Base-by-base conservation (phyloP, 2,329 filamentous ascomycete genomes). In the Sporothrix pseudoabietina region DNA sequence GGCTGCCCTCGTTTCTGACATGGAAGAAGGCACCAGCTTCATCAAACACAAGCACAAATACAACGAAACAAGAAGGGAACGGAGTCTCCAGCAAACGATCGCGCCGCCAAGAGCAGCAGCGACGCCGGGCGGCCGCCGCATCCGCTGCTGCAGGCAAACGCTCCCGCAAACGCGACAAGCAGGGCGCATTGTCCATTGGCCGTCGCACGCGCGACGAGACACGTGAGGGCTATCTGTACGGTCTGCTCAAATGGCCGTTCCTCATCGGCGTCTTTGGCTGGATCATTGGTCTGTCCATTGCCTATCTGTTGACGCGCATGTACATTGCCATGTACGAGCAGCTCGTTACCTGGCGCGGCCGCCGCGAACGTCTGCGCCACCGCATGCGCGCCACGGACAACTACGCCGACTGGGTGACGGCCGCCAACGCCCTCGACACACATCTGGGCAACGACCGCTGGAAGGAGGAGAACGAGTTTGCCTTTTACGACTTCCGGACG, bases 291-390 rank as follows among this genome's bases (percentile, higher is more conserved):
- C 85, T 98, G 30, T 89, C 90, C 71, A 80, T 90, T 14, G 87
- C 89, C 19, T 99, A 99, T 81, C 83, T 96, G 41, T 84, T 92
- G 70, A 98, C 94, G 9, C 87, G 96, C 55, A 83, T 94, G 75
- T 99, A 99, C 83, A 96, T 99, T 77, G 94, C 91, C 83, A 83
- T 93, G 1, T 99, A 98, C 83, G 96, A 99, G 81, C 92, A 97
- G 78, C 92, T 92, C 79, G 86, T 98, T 73, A 92, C 94, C 32
- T 98, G 96, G 95, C 88, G 93, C 55, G 96, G 96, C 5, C 88
- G 87, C 78, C 87, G 94, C 69, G 88, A 97, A 80, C 84, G 82
- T 57, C 83, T 98, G 55, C 86, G 95, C 52, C 86, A 88, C 72
- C 89, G 89, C 68, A 85, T 99, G 81, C 90, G 92, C 72, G 85